Evolutionary conservation across 2,329 filamentous ascomycete genomes (phyloP).

Genomic region (Fusarium fracticaudum): DNA sequence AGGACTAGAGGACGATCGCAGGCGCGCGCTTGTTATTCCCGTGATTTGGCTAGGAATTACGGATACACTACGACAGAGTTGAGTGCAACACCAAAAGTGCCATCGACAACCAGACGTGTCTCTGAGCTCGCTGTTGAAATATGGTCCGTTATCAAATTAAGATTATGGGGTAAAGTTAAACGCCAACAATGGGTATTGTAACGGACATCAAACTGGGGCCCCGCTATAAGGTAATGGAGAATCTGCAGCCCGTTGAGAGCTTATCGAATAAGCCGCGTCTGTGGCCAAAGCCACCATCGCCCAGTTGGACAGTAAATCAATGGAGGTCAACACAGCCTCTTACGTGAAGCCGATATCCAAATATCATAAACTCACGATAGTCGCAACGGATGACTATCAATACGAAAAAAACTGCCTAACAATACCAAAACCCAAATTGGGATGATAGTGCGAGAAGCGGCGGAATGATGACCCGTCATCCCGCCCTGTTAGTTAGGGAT

Average conservation of each 20-base stretch:
- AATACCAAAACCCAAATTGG: slow-evolving; percentile 12
- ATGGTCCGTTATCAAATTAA: not conserved
- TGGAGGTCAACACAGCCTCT: not conserved
- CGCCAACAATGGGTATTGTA: not conserved
- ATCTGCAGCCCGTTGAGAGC: not conserved
- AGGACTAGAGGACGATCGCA: not conserved
- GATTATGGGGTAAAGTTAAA: slow-evolving; percentile 1
- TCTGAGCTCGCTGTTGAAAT: not conserved
- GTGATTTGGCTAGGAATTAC: not conserved
- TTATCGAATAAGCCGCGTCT: not conserved
- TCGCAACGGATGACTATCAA: not conserved
- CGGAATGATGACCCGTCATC: slow-evolving; percentile 45
- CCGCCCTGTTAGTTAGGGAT: slow-evolving; percentile 2
- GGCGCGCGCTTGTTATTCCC: slow-evolving; percentile 17
- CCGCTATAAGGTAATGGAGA: not conserved
- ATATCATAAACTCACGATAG: not conserved
- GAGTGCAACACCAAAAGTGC: not conserved
- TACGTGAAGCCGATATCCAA: not conserved
- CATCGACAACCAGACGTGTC: not conserved
- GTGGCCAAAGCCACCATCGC: not conserved
- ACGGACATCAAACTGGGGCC: not conserved
- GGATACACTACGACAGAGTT: not conserved
- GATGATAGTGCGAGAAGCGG: slow-evolving; percentile 41
- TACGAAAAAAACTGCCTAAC: not conserved
- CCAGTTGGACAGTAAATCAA: not conserved